Evolutionary conservation across 495 filamentous ascomycete genomes (phyloP).

Genomic region (Aspergillus sclerotiicarbonarius): DNA sequence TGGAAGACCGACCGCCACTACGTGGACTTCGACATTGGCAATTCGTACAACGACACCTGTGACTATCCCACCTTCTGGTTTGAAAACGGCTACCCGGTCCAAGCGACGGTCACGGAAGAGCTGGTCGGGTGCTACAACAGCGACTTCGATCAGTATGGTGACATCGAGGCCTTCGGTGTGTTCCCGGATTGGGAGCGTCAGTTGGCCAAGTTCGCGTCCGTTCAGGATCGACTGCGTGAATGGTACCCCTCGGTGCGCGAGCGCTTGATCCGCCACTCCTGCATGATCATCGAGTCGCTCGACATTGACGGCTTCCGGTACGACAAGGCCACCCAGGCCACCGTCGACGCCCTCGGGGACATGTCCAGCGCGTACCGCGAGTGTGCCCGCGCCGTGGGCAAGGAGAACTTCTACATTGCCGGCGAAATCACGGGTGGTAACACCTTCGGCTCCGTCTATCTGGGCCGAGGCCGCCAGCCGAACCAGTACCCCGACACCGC

Average conservation of each 20-base stretch:
- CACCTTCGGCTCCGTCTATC: slow-evolving; percentile 60
- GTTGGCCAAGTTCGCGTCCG: slow-evolving; percentile 71
- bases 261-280: slow-evolving; percentile 63
- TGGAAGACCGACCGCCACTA: slow-evolving; percentile 60
- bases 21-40: slow-evolving; percentile 59
- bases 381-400: slow-evolving; percentile 54
- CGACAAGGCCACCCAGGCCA: slow-evolving; percentile 65
- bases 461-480: slow-evolving; percentile 62
- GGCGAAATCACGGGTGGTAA: slow-evolving; percentile 66
- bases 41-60: slow-evolving; percentile 57
- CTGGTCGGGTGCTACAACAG: slow-evolving; percentile 63
- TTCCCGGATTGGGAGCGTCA: slow-evolving; percentile 66
- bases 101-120: slow-evolving; percentile 36
- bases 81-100: slow-evolving; percentile 55
- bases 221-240: slow-evolving; percentile 71
- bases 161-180: slow-evolving; percentile 69
- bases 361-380: slow-evolving; percentile 52
- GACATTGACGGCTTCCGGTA: slow-evolving; percentile 71
- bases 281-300: slow-evolving; percentile 58
- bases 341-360: slow-evolving; percentile 58
- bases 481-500: slow-evolving; percentile 41
- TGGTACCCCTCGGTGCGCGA: slow-evolving; percentile 61
- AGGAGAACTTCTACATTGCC: slow-evolving; percentile 62
- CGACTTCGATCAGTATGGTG: slow-evolving; percentile 70
- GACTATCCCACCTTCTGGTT: slow-evolving; percentile 65